Evolutionary conservation across 2,329 filamentous ascomycete genomes (phyloP).

Genomic region (Atkinsonella hypoxylon): DNA sequence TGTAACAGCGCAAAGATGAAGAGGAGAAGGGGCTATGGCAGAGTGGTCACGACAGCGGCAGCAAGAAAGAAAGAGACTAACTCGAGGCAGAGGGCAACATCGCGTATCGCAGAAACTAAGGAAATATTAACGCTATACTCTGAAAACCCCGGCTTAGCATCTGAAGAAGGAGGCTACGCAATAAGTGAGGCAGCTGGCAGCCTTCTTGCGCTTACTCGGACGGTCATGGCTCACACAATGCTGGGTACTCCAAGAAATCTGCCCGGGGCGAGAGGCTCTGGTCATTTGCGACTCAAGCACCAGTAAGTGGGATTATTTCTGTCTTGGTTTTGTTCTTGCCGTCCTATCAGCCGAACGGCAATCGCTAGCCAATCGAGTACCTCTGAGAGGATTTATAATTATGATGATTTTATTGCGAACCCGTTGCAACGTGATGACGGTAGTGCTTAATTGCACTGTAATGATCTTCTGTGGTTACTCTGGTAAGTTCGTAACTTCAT

Average conservation of each 20-base stretch:
- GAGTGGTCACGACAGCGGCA: not conserved
- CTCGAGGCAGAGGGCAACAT: not conserved
- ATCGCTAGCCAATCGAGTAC: slow-evolving; percentile 1
- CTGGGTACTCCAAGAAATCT: slow-evolving; percentile 6
- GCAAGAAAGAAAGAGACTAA: not conserved
- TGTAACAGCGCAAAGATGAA: not conserved
- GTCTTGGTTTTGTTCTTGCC: not conserved
- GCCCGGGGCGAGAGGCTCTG: not conserved
- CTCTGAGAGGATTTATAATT: not conserved
- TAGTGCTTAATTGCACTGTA: not conserved
- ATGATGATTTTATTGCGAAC: not conserved
- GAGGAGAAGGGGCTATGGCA: not conserved
- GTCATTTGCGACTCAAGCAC: slow-evolving; percentile 1
- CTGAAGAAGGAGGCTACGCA: not conserved
- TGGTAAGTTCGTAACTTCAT: not conserved
- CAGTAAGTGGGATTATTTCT: slow-evolving; percentile 4
- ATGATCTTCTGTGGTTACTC: slow-evolving; percentile 4
- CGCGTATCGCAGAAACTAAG: not conserved
- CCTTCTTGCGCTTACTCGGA: slow-evolving; percentile 2
- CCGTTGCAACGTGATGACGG: not conserved
- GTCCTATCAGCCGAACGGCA: not conserved
- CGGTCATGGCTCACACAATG: slow-evolving; percentile 6
- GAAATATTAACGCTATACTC: not conserved
- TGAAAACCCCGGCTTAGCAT: no score
- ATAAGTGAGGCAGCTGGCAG: not conserved